Evolutionary conservation across 148 eudicot species (phyloP).

Genomic region (Pharnaceum exiguum): DNA sequence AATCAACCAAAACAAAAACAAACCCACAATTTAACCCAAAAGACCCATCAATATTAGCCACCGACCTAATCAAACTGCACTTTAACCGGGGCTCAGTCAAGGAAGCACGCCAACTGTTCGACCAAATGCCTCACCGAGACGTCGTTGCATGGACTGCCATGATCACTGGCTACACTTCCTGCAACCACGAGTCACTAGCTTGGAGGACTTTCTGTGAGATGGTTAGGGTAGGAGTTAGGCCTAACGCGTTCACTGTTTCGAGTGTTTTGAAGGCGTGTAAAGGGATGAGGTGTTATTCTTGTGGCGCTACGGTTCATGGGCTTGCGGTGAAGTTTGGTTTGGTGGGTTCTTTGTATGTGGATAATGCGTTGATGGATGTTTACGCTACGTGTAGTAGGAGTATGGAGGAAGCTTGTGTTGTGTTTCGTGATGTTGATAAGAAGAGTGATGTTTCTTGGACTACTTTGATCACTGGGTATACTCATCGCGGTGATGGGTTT

Average conservation of each 20-base stretch:
- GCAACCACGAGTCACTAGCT: constrained; percentile 37
- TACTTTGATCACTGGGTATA: constrained; percentile 68
- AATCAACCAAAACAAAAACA: constrained; percentile 22
- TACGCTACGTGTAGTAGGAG: constrained; percentile 60
- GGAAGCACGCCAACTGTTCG: constrained; percentile 76
- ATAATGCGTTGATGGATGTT: constrained; percentile 68
- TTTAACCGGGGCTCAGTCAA: constrained; percentile 43
- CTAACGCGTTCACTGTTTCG: constrained; percentile 71
- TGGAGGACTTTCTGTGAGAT: constrained; percentile 59
- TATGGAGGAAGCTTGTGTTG: constrained; percentile 53
- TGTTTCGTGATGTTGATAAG: constrained; percentile 42
- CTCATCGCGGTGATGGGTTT: constrained; percentile 75
- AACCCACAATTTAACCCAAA: constrained; percentile 41
- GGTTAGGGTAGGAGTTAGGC: constrained; percentile 47
- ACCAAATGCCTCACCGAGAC: constrained; percentile 89
- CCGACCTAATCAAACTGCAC: constrained; percentile 69
- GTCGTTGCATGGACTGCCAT: constrained; percentile 87
- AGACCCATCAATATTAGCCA: constrained; percentile 49
- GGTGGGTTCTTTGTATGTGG: constrained; percentile 52
- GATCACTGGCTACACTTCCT: constrained; percentile 69
- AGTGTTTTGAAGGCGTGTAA: constrained; percentile 80
- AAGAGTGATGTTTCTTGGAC: constrained; percentile 84
- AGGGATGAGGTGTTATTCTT: constrained; percentile 42
- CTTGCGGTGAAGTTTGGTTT: constrained; percentile 60
- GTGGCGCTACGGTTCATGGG: constrained; percentile 60